Evolutionary conservation across 768 basidiomycete species (phyloP).

Genomic region (Heimioporus sp.): DNA sequence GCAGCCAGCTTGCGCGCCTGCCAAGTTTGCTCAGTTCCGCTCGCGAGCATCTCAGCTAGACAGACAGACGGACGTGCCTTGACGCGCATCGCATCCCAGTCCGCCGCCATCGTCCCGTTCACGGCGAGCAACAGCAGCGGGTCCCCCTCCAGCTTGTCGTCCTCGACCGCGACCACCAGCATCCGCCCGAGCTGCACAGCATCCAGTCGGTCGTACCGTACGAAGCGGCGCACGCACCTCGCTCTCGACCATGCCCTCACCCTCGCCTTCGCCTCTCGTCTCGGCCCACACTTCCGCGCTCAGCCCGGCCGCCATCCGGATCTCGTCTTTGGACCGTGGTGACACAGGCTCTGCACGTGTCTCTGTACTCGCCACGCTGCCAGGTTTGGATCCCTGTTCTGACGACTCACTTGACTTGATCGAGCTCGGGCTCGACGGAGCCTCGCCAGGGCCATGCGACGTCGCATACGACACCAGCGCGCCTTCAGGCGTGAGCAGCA

Average conservation of each 20-base stretch:
- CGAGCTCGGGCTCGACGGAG: constrained; percentile 12
- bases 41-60: not conserved
- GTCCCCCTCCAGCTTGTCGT: constrained; percentile 26
- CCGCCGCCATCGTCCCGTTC: constrained; percentile 55
- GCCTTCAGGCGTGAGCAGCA: constrained; percentile 70
- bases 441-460: not conserved
- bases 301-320: constrained; percentile 70
- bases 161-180: constrained; percentile 62
- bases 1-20: constrained; percentile 32
- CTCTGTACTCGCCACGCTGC: constrained; percentile 10
- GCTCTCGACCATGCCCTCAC: constrained; percentile 67
- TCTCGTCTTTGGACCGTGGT: constrained; percentile 62
- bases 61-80: constrained; percentile 65
- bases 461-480: constrained; percentile 61
- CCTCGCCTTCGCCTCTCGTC: constrained; percentile 52
- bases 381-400: constrained; percentile 5
- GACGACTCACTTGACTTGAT: constrained; percentile 10
- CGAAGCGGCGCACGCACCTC: constrained; percentile 48
- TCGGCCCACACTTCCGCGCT: constrained; percentile 79
- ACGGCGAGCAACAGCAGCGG: constrained; percentile 72
- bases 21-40: not conserved
- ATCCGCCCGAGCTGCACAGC: constrained; percentile 62
- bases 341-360: not conserved
- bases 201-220: constrained; percentile 1
- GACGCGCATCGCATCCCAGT: constrained; percentile 63